Percentiles rank a stretch among this genome's conserved stretches.
These are phyloP conservation scores for Colletotrichum sp. DNA, from an alignment of 2,329 filamentous ascomycete genomes.

Conservation along the genomic window DNA sequence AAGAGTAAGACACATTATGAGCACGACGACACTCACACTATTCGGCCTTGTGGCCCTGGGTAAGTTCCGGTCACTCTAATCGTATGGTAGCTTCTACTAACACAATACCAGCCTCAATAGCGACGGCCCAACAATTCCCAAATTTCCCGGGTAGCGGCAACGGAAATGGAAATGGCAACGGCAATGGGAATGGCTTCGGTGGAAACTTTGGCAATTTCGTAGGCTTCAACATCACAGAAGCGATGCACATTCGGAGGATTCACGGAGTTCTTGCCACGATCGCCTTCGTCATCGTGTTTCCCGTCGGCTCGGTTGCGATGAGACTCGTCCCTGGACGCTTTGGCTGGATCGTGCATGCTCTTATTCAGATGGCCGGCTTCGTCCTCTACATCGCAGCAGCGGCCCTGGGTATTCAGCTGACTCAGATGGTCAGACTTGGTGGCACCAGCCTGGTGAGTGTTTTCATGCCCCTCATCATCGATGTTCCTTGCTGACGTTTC, in stretches of 20 bases:
- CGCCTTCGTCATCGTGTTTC: conserved; percentile 48
- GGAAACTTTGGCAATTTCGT: conserved; percentile 14
- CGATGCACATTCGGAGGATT: conserved; percentile 34
- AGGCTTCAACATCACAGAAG: conserved; percentile 31
- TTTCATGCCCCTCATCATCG: too few species aligned
- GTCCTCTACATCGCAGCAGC: conserved; percentile 42
- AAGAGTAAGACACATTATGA: neutral
- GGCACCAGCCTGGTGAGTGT: conserved; percentile 35
- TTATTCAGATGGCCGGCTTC: conserved; percentile 41
- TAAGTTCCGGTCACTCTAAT: neutral
- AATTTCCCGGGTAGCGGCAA: conserved; percentile 2
- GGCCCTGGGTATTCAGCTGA: conserved; percentile 47
- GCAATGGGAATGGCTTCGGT: conserved; percentile 8
- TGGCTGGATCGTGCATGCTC: conserved; percentile 42
- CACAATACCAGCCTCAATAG: neutral
- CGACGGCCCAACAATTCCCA: conserved; percentile 10
- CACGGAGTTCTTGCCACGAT: conserved; percentile 47
- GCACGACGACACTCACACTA: neutral
- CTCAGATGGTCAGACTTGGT: conserved; percentile 32
- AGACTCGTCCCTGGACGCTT: conserved; percentile 39
- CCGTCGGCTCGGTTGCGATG: conserved; percentile 47
- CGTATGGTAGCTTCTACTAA: neutral
- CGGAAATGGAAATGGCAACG: conserved; percentile 3
- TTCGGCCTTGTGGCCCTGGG: conserved; percentile 6
- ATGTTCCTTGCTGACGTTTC: neutral